Evolutionary conservation across 305 asterid species (phyloP).

Genomic region (Andrographis paniculata): DNA sequence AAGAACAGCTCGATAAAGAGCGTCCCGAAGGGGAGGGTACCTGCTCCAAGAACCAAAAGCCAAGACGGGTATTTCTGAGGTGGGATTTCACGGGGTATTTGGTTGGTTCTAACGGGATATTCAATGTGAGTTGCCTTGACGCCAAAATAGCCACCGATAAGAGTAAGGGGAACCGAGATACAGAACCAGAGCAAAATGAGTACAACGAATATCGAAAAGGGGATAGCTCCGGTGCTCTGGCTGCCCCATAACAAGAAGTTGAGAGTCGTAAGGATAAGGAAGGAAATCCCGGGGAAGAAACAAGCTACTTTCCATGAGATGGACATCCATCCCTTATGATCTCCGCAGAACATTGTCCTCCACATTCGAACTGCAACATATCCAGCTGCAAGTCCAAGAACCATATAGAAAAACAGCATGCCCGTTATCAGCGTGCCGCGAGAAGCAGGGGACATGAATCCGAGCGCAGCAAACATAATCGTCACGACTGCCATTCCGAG

Average conservation of each 20-base stretch:
- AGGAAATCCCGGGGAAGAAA: slow-evolving; percentile 61
- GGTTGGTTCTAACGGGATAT: slow-evolving; percentile 57
- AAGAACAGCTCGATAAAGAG: slow-evolving; percentile 68
- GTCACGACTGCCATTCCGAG: slow-evolving; percentile 63
- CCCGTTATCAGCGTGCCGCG: slow-evolving; percentile 54
- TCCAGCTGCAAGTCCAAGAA: slow-evolving; percentile 64
- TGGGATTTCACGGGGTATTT: slow-evolving; percentile 65
- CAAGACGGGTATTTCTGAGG: slow-evolving; percentile 60
- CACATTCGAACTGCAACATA: slow-evolving; percentile 61
- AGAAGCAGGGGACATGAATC: slow-evolving; percentile 75
- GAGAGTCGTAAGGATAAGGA: slow-evolving; percentile 40
- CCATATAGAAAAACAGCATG: slow-evolving; percentile 59
- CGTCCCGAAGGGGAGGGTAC: slow-evolving; percentile 73
- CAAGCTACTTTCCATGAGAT: slow-evolving; percentile 49
- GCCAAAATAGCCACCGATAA: slow-evolving; percentile 54
- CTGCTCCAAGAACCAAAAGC: slow-evolving; percentile 65
- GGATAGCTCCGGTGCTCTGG: slow-evolving; percentile 68
- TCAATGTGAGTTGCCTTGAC: slow-evolving; percentile 58
- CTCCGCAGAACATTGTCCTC: slow-evolving; percentile 52
- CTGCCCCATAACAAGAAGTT: slow-evolving; percentile 66
- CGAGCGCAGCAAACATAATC: slow-evolving; percentile 57
- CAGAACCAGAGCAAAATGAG: slow-evolving; percentile 61
- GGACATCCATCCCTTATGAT: slow-evolving; percentile 48
- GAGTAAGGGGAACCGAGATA: slow-evolving; percentile 57
- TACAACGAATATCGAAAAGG: slow-evolving; percentile 43